phyloP scores from a whole-genome alignment of 1,139 yeast genomes.

The Yamadazyma sp. region DNA sequence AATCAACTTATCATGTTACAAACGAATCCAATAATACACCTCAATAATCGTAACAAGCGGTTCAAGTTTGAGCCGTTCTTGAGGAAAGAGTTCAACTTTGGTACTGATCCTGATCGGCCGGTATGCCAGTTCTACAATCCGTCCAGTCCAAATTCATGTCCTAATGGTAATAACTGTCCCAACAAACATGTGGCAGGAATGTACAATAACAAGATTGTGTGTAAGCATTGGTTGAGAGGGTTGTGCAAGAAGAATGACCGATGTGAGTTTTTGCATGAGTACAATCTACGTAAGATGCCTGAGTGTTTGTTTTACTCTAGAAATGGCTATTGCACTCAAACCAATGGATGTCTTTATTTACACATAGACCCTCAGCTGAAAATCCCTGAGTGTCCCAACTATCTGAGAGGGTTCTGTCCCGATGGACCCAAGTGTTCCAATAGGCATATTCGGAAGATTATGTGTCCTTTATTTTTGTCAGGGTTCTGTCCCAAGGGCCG shows the following conservation, averaged over 20 bases:
- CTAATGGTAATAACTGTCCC: conserved; percentile 81
- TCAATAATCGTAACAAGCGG: conserved; percentile 40
- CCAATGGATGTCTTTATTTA: conserved; percentile 89
- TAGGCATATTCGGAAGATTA: conserved; percentile 73
- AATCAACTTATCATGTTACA: conserved; percentile 23
- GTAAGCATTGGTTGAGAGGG: conserved; percentile 98
- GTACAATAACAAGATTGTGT: conserved; percentile 80
- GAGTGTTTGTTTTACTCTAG: conserved; percentile 87
- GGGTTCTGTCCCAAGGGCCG: conserved; percentile 90
- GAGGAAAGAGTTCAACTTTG: conserved; percentile 76
- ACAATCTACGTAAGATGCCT: conserved; percentile 92
- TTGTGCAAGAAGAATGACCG: conserved; percentile 95
- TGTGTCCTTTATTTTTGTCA: conserved; percentile 82
- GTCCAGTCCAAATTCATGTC: conserved; percentile 70
- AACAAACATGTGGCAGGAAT: conserved; percentile 84
- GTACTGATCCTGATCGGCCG: conserved; percentile 88
- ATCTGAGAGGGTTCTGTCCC: conserved; percentile 87
- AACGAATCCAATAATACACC: conserved; percentile 43
- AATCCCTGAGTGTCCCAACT: conserved; percentile 83
- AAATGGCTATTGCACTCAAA: conserved; percentile 91
- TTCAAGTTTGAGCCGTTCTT: conserved; percentile 87
- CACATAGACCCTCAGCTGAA: conserved; percentile 90
- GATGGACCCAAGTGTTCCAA: conserved; percentile 86
- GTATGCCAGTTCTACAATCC: conserved; percentile 73
- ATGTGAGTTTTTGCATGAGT: conserved; percentile 95